Base-by-base conservation (phyloP, 345 rosid species). In the Moricandia moricandioides region DNA sequence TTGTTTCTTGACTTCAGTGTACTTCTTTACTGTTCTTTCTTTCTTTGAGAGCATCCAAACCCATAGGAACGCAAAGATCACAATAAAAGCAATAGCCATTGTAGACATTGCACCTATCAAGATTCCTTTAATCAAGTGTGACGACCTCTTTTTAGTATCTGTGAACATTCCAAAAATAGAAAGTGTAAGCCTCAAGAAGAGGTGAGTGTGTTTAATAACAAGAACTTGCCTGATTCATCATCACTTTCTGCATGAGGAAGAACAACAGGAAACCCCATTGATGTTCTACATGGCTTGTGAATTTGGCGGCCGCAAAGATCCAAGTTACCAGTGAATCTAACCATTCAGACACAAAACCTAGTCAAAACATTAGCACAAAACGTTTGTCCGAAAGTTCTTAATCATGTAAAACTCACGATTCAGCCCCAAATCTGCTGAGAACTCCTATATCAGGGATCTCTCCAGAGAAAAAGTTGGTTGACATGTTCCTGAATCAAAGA, bases 241-340 rank as follows among this genome's bases (percentile, higher is more conserved):
- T 86, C 96, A 78, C 87, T 90, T 70, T 85, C 86, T 57, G 93
- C 92, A 85, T 94, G 97, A 12, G 98, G 98, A 68, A 94, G 84
- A 62, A 94, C 98, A 4, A 81, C 98, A 18, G 98, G 98, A 55
- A 52, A 94, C n/a, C 98, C 98, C 88, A 94, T 76, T 21, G 97
- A 86, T 57, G 98, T 88, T 79, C 96, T 83, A 72, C 98, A 94
- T 52, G 89, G 98, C 82, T 89, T 90, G 78, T 84, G 85, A 70
- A 94, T 86, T 88, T 91, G 98, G 59, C 80, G 88, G 6, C 98
- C 98, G 8, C 98, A 94, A 35, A 94, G 89, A 75, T 91, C 98
- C 67, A 86, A 79, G 73, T 94, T 94, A 55, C 98, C 98, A 1
- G 83, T 78, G 77, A 79, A 79, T 3, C 98, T 94, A 80, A 13